phyloP scores from a whole-genome alignment of 1,139 yeast species.

The Blastobotrys raffinosifermentans region DNA sequence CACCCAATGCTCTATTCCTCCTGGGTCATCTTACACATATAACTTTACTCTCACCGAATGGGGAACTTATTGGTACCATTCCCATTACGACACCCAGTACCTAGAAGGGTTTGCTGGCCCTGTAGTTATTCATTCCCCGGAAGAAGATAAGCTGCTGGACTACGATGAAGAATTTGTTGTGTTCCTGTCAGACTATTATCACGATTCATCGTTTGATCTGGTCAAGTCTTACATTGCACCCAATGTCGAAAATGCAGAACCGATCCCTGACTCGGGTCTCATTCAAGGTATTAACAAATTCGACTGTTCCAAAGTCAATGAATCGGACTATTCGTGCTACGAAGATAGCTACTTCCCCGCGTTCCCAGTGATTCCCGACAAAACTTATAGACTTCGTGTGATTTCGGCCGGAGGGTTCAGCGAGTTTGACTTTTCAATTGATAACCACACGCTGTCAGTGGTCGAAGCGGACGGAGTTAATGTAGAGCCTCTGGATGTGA shows the following conservation, averaged over 20 bases:
- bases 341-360: conserved; percentile 6
- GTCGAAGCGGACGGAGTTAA: conserved; percentile 69
- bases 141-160: conserved; percentile 34
- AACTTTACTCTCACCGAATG: conserved; percentile 71
- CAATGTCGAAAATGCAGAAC: conserved; percentile 88
- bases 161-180: conserved; percentile 66
- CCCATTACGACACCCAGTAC: conserved; percentile 75
- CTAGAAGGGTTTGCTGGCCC: conserved; percentile 82
- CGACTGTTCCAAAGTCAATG: conserved; percentile 19
- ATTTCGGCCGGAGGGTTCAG: conserved; percentile 31
- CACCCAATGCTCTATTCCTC: conserved; percentile 76
- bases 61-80: conserved; percentile 87
- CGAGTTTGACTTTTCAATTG: conserved; percentile 29
- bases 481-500: conserved; percentile 53
- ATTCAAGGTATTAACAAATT: conserved; percentile 25
- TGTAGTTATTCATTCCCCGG: conserved; percentile 52
- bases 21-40: conserved; percentile 57
- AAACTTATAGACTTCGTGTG: conserved; percentile 25
- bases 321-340: conserved; percentile 28
- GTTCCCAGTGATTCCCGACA: conserved; percentile 12
- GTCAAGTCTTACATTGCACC: conserved; percentile 50
- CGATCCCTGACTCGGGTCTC: conserved; percentile 62
- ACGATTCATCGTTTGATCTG: conserved; percentile 47
- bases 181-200: conserved; percentile 72
- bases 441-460: conserved; percentile 48